These are phyloP conservation scores for Zasmidium cellare DNA, from an alignment of 2,329 filamentous ascomycete genomes.

Conservation along the genomic window DNA sequence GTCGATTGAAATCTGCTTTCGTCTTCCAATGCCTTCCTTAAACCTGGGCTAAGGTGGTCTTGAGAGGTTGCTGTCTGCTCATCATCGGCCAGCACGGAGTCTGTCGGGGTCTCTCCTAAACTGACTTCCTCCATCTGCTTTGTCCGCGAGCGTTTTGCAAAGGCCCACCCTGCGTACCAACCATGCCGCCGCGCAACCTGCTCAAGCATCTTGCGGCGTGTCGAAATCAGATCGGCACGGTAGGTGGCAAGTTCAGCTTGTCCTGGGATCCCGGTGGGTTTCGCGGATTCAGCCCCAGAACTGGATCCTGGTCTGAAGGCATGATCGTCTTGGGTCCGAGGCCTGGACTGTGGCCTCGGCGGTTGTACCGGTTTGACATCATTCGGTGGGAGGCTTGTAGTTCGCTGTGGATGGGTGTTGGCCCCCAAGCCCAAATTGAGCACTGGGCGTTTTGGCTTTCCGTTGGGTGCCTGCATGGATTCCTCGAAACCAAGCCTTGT, in stretches of 20 bases:
- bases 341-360: conserved; percentile 9
- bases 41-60: conserved; percentile 21
- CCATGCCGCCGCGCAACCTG: conserved; percentile 68
- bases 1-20: conserved; percentile 40
- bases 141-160: conserved; percentile 24
- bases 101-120: conserved; percentile 31
- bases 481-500: conserved; percentile 11
- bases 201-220: conserved; percentile 79
- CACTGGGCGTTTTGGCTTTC: conserved; percentile 21
- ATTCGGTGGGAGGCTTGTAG: conserved; percentile 24
- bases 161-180: conserved; percentile 76
- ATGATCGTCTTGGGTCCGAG: conserved; percentile 7
- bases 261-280: conserved; percentile 40
- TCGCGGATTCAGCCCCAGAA: conserved; percentile 13
- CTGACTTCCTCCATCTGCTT: conserved; percentile 39
- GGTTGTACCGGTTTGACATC: conserved; percentile 10
- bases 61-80: conserved; percentile 3
- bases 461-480: conserved; percentile 17
- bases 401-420: conserved; percentile 33
- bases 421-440: conserved; percentile 32
- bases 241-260: conserved; percentile 79
- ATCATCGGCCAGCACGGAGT: conserved; percentile 1
- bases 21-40: conserved; percentile 37
- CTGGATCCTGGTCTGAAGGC: conserved; percentile 19
- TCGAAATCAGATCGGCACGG: conserved; percentile 76